Percentiles rank a stretch among this genome's conserved stretches.
These are phyloP conservation scores for Fraxinus velutina DNA, from an alignment of 305 asterid genomes.

Conservation along the genomic window DNA sequence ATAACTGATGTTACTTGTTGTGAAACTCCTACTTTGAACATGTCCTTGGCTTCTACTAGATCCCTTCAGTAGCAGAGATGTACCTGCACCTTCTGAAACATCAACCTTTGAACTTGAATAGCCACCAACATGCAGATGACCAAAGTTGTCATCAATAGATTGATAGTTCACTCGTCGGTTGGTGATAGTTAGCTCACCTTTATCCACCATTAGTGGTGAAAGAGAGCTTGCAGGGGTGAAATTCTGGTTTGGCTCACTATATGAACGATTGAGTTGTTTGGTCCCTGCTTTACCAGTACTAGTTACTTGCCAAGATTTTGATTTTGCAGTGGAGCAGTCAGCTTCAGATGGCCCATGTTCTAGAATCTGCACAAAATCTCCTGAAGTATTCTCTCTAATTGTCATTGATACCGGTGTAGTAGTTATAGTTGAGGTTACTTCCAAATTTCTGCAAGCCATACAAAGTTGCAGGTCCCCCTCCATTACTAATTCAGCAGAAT, in stretches of 20 bases:
- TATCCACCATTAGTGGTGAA: constrained; percentile 29
- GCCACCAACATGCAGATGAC: constrained; percentile 24
- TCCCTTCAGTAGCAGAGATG: constrained; percentile 62
- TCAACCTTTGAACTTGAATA: constrained; percentile 38
- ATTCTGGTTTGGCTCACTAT: constrained; percentile 31
- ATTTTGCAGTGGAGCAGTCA: constrained; percentile 33
- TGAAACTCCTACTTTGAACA: constrained; percentile 72
- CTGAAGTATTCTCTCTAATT: constrained; percentile 32
- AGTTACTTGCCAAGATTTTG: constrained; percentile 37
- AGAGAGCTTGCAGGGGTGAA: constrained; percentile 18
- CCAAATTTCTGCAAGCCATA: constrained; percentile 49
- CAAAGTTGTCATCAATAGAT: constrained; percentile 31
- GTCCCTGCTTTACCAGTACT: constrained; percentile 32
- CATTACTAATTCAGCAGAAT: constrained; percentile 31
- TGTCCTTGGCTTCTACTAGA: constrained; percentile 58
- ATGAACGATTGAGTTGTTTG: constrained; percentile 27
- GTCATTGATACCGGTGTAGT: constrained; percentile 21
- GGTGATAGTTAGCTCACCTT: constrained; percentile 23
- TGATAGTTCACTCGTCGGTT: constrained; percentile 32
- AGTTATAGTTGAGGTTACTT: constrained; percentile 29
- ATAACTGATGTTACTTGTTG: constrained; percentile 65
- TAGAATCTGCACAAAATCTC: constrained; percentile 25
- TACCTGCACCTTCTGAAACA: constrained; percentile 61
- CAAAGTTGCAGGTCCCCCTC: constrained; percentile 60
- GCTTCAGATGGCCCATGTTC: constrained; percentile 32